These are phyloP conservation scores for Colletotrichum sojae DNA, from an alignment of 2,329 filamentous ascomycete genomes.

Conservation along the genomic window DNA sequence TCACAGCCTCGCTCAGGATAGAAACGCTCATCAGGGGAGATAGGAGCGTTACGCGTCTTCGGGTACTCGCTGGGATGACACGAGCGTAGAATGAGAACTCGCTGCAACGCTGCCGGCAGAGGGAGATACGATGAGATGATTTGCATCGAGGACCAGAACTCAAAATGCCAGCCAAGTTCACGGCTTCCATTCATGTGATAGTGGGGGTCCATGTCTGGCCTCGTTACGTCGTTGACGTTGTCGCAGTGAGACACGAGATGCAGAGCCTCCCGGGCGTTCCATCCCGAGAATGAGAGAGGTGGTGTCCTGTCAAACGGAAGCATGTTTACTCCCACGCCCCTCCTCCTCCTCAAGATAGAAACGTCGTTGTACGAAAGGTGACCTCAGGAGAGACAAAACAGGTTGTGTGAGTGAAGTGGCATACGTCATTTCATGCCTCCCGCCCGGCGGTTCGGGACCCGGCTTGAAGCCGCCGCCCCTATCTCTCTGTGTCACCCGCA, in stretches of 20 bases:
- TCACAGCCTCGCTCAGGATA: slow-evolving; percentile 38
- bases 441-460: slow-evolving; percentile 34
- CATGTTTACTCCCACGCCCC: neutral
- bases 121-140: neutral
- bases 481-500: no score
- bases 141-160: slow-evolving; percentile 11
- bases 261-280: slow-evolving; percentile 31
- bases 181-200: slow-evolving; percentile 24
- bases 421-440: slow-evolving; percentile 35
- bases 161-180: slow-evolving; percentile 21
- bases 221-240: slow-evolving; percentile 18
- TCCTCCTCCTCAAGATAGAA: no score
- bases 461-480: neutral
- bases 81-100: slow-evolving; percentile 2
- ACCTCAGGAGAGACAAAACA: slow-evolving; percentile 4
- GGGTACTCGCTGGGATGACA: neutral
- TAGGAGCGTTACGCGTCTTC: slow-evolving; percentile 19
- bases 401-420: neutral
- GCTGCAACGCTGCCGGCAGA: slow-evolving; percentile 9
- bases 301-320: slow-evolving; percentile 28
- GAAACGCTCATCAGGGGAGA: slow-evolving; percentile 11
- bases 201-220: slow-evolving; percentile 8
- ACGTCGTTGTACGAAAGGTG: neutral
- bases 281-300: neutral
- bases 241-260: slow-evolving; percentile 25